Conservation (phyloP, 768 basidiomycete species). For the Cubamyces sp. region DNA sequence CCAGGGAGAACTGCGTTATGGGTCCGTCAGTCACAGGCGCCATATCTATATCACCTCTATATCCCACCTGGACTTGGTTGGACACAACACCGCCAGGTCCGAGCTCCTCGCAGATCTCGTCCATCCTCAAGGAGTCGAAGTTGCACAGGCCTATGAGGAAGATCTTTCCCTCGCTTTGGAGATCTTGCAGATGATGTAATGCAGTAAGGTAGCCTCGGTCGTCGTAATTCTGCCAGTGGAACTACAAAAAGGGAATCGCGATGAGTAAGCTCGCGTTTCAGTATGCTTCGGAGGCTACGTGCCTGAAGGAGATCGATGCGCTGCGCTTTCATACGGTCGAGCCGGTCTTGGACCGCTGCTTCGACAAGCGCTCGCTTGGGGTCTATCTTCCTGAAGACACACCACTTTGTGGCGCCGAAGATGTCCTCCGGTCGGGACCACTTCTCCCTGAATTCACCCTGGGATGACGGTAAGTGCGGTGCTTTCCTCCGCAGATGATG, state of each 20-base stretch:
- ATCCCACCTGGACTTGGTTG: constrained; percentile 78
- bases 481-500: not conserved
- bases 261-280: not conserved
- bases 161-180: constrained; percentile 65
- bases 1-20: constrained; percentile 68
- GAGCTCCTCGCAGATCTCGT: constrained; percentile 78
- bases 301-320: constrained; percentile 78
- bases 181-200: constrained; percentile 55
- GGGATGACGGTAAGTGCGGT: constrained; percentile 4
- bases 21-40: not conserved
- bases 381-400: constrained; percentile 62
- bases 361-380: constrained; percentile 61
- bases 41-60: no score
- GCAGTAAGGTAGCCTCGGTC: constrained; percentile 52
- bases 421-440: constrained; percentile 46
- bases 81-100: constrained; percentile 75
- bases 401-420: constrained; percentile 86
- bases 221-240: constrained; percentile 79
- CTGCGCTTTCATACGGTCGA: constrained; percentile 63
- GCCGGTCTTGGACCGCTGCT: constrained; percentile 68
- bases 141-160: constrained; percentile 76
- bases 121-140: constrained; percentile 74
- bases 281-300: not conserved
- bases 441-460: constrained; percentile 69
- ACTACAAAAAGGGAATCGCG: constrained; percentile 42